Evolutionary conservation across 306 rosid species (phyloP), one percentile per base, ranked within the genome.

Genomic region (Quercus ilex): DNA sequence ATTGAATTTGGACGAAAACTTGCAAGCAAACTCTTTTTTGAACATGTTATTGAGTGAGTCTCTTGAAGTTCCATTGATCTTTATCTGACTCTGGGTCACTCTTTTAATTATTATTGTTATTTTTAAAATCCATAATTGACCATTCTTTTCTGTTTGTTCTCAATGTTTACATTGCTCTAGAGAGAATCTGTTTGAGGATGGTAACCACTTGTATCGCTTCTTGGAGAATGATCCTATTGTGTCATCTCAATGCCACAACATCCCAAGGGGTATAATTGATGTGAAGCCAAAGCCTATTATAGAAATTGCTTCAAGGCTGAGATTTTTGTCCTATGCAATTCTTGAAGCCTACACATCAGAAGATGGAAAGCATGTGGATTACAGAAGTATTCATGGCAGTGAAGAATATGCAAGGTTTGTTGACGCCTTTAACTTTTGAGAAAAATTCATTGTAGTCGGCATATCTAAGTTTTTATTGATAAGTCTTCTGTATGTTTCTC

Each of bases 321-420:
- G 97, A 86, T 79, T 86, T 87, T 80, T 90, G 79, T 86, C 86
- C 55, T 73, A 41, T 76, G 99, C 97, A 79, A 87, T 95, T 77
- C 76, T 90, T 78, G 99, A 95, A 82, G 95, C 97, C 84, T 95
- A 91, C 85, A 86, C 59, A 80, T 90, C 87, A 60, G 93, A 85
- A 77, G 91, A 90, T 73, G 92, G 99, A 76, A 84, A 74, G 41
- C 91, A 78, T 67, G 88, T 94, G 86, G 95, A 91, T 79, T 94
- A 92, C 81, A 75, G 90, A 52, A 92, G 89, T 79, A 80, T 92
- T 74, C 97, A 87, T 76, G 91, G 92, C 80, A 92, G 97, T 78
- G 99, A 92, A 81, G 99, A 94, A 88, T 94, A 92, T 53, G 92
- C 97, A 78, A 95, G 99, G 99, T 92, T 74, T 28, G 80, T 80